Evolutionary conservation across 495 filamentous ascomycete species (phyloP).

Genomic region (Corynascus novoguineensis): DNA sequence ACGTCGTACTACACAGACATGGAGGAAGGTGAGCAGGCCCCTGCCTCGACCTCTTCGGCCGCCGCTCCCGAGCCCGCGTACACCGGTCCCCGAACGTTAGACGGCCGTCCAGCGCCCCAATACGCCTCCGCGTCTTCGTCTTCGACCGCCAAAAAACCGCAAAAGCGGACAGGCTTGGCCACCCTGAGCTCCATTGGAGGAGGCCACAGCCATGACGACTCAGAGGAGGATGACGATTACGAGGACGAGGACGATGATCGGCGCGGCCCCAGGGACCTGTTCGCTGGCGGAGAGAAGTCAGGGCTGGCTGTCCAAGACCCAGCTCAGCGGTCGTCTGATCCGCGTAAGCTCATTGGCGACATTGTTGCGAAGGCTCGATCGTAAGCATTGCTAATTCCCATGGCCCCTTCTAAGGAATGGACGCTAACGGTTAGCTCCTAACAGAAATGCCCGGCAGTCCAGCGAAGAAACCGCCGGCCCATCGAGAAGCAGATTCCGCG

Average conservation of each 20-base stretch:
- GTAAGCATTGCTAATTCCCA: slow-evolving; percentile 43
- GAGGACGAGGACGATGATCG: slow-evolving; percentile 58
- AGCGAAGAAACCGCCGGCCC: slow-evolving; percentile 50
- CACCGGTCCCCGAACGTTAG: slow-evolving; percentile 51
- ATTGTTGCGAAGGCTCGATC: slow-evolving; percentile 77
- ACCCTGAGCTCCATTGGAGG: slow-evolving; percentile 53
- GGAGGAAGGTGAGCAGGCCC: slow-evolving; percentile 48
- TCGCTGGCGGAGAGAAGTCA: slow-evolving; percentile 94
- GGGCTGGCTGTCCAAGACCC: slow-evolving; percentile 94
- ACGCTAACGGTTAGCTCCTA: slow-evolving; percentile 13
- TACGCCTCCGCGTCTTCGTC: slow-evolving; percentile 33
- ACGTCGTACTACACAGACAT: slow-evolving; percentile 64
- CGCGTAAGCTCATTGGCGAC: slow-evolving; percentile 64
- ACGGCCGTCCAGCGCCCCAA: slow-evolving; percentile 49
- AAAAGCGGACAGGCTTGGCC: slow-evolving; percentile 48
- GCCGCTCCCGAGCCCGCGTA: slow-evolving; percentile 36
- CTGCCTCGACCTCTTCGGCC: slow-evolving; percentile 5
- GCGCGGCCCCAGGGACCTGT: slow-evolving; percentile 69
- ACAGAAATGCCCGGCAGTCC: slow-evolving; percentile 48
- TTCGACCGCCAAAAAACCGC: slow-evolving; percentile 36
- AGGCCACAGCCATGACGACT: slow-evolving; percentile 48
- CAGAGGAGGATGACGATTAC: slow-evolving; percentile 54
- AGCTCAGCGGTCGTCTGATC: slow-evolving; percentile 45
- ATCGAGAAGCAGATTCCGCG: slow-evolving; percentile 60
- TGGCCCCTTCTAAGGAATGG: neutral